These are phyloP conservation scores for Paraurostyla sp. DNA, from an alignment of 73 alveolate species.

Conservation along the genomic window DNA sequence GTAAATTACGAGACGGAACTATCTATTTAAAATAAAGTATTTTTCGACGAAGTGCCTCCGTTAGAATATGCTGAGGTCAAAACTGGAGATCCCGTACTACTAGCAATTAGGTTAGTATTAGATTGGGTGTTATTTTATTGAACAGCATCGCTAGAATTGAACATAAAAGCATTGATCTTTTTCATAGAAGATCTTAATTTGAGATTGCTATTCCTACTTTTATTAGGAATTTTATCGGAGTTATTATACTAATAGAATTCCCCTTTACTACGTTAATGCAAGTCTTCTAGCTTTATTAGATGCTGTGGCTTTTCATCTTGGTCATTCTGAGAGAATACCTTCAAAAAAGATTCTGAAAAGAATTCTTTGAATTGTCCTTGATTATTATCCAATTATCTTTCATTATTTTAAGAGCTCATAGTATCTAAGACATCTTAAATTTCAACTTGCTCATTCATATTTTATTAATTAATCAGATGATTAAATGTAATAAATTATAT, in stretches of 20 bases:
- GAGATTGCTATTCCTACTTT: background rate
- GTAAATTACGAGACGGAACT: background rate
- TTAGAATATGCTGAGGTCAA: background rate
- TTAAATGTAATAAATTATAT: no score
- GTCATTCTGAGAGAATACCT: no score
- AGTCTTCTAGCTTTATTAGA: background rate
- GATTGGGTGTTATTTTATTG: background rate
- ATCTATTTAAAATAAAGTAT: background rate
- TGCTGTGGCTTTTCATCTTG: no score
- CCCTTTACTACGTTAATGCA: background rate
- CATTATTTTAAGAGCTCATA: no score
- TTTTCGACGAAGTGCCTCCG: constrained; percentile 7
- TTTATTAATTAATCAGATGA: no score
- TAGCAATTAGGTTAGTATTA: background rate
- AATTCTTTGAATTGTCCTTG: no score
- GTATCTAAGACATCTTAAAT: no score
- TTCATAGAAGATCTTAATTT: background rate
- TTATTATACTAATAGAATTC: background rate
- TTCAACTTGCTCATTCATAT: no score
- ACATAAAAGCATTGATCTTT: background rate
- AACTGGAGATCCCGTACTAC: background rate
- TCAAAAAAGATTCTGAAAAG: no score
- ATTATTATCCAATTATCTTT: no score
- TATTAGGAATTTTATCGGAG: background rate
- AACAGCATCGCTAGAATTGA: background rate